phyloP scores from a whole-genome alignment of 2,329 filamentous ascomycete species.

The Cytospora mali region DNA sequence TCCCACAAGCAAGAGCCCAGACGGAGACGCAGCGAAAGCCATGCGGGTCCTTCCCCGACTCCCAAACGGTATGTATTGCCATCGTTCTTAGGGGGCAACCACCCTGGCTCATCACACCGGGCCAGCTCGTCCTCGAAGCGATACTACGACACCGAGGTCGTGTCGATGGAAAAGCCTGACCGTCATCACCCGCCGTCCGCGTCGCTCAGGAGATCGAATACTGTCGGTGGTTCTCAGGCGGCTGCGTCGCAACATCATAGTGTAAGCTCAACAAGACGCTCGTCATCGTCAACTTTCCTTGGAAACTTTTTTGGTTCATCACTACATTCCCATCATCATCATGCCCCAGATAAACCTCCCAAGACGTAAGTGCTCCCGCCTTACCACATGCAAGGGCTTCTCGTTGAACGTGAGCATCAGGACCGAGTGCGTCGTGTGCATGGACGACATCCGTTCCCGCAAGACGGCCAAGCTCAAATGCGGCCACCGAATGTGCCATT shows the following conservation, averaged over 20 bases:
- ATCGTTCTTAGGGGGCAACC: constrained; percentile 9
- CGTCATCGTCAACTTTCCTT: constrained; percentile 40
- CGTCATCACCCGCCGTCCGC: constrained; percentile 32
- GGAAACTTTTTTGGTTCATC: constrained; percentile 38
- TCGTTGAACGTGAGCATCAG: constrained; percentile 44
- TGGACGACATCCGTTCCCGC: constrained; percentile 65
- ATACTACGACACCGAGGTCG: constrained; percentile 37
- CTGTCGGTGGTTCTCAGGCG: constrained; percentile 39
- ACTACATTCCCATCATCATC: constrained; percentile 28
- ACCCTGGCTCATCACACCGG: constrained; percentile 19
- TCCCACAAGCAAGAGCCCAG: constrained; percentile 34
- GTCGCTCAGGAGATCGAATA: constrained; percentile 38
- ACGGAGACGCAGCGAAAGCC: constrained; percentile 33
- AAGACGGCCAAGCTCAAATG: constrained; percentile 74
- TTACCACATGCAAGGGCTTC: constrained; percentile 16
- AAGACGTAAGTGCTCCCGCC: constrained; percentile 32
- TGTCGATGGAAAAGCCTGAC: constrained; percentile 35
- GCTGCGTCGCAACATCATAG: constrained; percentile 40
- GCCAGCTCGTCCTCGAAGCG: constrained; percentile 30
- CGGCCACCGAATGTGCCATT: constrained; percentile 78
- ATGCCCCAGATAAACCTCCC: constrained; percentile 30
- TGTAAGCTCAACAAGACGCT: constrained; percentile 40
- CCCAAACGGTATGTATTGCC: constrained; percentile 37
- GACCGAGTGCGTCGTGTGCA: constrained; percentile 72
- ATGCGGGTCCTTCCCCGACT: constrained; percentile 31